Percentiles rank a stretch among this genome's conserved stretches.
Evolutionary conservation across 495 filamentous ascomycete genomes (phyloP).

Genomic region (Annulohypoxylon stygium): DNA sequence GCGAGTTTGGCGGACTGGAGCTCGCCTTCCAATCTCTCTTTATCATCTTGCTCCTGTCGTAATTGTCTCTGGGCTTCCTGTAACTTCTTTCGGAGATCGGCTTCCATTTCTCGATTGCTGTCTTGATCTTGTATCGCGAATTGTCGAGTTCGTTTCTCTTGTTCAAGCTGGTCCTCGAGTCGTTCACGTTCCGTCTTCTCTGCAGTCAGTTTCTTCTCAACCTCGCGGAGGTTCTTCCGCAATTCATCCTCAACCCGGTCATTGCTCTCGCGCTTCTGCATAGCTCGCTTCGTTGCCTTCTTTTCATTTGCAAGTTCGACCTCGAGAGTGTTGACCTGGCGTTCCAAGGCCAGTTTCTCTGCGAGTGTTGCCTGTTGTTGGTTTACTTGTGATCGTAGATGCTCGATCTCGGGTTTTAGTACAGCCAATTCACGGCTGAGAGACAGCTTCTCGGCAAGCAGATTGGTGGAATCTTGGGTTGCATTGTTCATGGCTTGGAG

Average conservation of each 20-base stretch:
- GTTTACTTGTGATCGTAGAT: slow-evolving; percentile 76
- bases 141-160: slow-evolving; percentile 46
- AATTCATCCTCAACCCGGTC: slow-evolving; percentile 60
- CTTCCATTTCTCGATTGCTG: slow-evolving; percentile 45
- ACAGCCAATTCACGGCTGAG: slow-evolving; percentile 77
- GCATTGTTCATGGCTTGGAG: slow-evolving; percentile 71
- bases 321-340: slow-evolving; percentile 79
- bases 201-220: slow-evolving; percentile 65
- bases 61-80: slow-evolving; percentile 50
- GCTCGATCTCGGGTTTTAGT: slow-evolving; percentile 82
- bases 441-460: slow-evolving; percentile 81
- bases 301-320: slow-evolving; percentile 85
- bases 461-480: slow-evolving; percentile 73
- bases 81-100: slow-evolving; percentile 50
- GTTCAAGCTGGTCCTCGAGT: slow-evolving; percentile 55
- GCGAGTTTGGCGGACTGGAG: slow-evolving; percentile 51
- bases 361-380: slow-evolving; percentile 74
- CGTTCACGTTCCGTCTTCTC: slow-evolving; percentile 62
- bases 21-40: slow-evolving; percentile 54
- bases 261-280: slow-evolving; percentile 63
- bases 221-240: slow-evolving; percentile 59
- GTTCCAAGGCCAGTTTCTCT: slow-evolving; percentile 81
- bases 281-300: slow-evolving; percentile 71
- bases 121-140: slow-evolving; percentile 44
- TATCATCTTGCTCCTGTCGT: slow-evolving; percentile 54